A percentile compares a stretch with the other conserved stretches of the same genome.
Conservation (phyloP, 148 eudicot genomes). For the Pharnaceum exiguum region DNA sequence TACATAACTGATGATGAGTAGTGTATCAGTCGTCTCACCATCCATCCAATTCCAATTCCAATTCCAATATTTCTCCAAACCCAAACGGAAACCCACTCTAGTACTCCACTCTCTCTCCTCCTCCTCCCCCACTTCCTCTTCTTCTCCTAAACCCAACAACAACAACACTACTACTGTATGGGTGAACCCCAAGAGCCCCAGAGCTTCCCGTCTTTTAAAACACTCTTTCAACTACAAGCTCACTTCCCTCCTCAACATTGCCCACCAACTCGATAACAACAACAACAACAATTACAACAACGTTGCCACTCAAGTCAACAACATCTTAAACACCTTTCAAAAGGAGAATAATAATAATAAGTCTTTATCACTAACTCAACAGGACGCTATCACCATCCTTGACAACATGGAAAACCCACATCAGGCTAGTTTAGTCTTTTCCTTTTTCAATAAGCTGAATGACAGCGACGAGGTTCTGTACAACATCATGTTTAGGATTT, state of each 20-base stretch:
- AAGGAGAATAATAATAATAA: too few species aligned
- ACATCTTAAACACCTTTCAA: too few species aligned
- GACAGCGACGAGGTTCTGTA: constrained; percentile 50
- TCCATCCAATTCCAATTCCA: too few species aligned
- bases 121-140: not conserved
- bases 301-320: constrained; percentile 23
- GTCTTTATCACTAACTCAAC: too few species aligned
- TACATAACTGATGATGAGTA: too few species aligned
- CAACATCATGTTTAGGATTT: constrained; percentile 72
- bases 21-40: too few species aligned
- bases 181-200: constrained; percentile 78
- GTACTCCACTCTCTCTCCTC: not conserved
- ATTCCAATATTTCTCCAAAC: too few species aligned
- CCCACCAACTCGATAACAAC: constrained; percentile 43
- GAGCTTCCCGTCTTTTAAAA: constrained; percentile 43
- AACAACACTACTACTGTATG: too few species aligned
- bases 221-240: constrained; percentile 58
- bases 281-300: too few species aligned
- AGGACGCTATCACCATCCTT: constrained; percentile 65
- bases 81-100: too few species aligned
- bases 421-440: constrained; percentile 37
- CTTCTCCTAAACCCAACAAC: constrained; percentile 28
- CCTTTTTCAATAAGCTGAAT: constrained; percentile 33
- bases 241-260: constrained; percentile 37
- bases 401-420: constrained; percentile 55